A percentile compares a stretch with the other conserved stretches of the same genome.
These are phyloP conservation scores for Pyrenula aspistea DNA, from an alignment of 495 filamentous ascomycete species.

Conservation along the genomic window DNA sequence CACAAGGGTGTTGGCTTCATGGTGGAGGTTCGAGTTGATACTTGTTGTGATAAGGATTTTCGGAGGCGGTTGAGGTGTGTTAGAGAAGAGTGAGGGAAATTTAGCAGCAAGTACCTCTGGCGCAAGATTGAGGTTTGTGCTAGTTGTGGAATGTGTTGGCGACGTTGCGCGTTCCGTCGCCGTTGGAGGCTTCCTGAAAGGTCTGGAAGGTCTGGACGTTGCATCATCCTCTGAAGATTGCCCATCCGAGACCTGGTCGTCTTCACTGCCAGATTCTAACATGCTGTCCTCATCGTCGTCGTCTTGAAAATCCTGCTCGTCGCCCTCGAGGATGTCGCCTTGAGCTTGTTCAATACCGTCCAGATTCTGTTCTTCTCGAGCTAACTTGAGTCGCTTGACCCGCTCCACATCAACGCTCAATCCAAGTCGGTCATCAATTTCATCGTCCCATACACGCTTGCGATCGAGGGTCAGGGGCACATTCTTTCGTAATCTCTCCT, in stretches of 20 bases:
- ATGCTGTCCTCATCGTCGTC: conserved; percentile 59
- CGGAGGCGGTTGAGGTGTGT: conserved; percentile 38
- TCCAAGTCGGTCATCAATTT: conserved; percentile 46
- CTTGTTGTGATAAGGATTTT: conserved; percentile 86
- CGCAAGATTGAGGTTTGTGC: conserved; percentile 59
- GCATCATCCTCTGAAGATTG: conserved; percentile 6
- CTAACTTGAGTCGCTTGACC: conserved; percentile 51
- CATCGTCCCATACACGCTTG: conserved; percentile 88
- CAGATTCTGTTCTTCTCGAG: conserved; percentile 46
- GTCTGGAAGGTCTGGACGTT: conserved; percentile 3
- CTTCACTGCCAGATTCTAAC: conserved; percentile 41
- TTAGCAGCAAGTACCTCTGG: conserved; percentile 55
- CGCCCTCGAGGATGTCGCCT: conserved; percentile 26
- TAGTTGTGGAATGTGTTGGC: conserved; percentile 50
- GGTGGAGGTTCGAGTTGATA: conserved; percentile 72
- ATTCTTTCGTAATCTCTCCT: conserved; percentile 62
- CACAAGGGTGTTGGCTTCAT: conserved; percentile 66
- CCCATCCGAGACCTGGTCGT: conserved; percentile 23
- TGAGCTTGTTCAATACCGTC: conserved; percentile 22
- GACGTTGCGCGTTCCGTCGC: conserved; percentile 42
- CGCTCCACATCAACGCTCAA: conserved; percentile 67
- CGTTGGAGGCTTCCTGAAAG: conserved; percentile 25
- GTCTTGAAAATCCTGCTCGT: conserved; percentile 29
- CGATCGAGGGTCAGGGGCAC: conserved; percentile 74
- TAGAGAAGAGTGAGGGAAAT: conserved; percentile 73